Evolutionary conservation across 192 early-diverging fungal genomes (phyloP), one percentile per base, ranked within the genome.

Genomic region (Chytriomyces sp.): DNA sequence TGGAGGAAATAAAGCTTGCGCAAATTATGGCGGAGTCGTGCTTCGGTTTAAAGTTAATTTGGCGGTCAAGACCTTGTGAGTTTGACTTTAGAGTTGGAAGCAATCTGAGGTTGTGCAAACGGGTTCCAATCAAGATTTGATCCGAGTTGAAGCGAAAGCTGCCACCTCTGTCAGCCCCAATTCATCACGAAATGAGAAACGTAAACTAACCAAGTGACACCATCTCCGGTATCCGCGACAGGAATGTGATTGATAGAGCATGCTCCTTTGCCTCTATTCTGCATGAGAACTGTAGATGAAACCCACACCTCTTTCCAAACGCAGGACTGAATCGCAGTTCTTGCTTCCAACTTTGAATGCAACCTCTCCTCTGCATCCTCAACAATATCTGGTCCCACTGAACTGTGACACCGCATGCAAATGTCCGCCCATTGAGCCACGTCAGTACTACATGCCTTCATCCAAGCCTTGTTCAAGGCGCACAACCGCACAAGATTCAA

Each of bases 241-340:
- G 44, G 44, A 17, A 70, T 33, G 41, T 56, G 52, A 26, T 36
- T 34, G 3, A 78, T 28, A 3, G 7, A 31, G 40, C 36, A 78
- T 17, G 7, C 41, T 33, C 65, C 77, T 32, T 5, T 6, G 37
- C 26, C 36, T 72, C 77, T 75, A 41, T 78, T 78, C 31, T 53
- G 26, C 38, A 39, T 54, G 10, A 58, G 19, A 28, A 52, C 36
- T 5, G 49, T 22, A 19, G 44, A 32, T 55, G 70, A 52, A 32
- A 58, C 22, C 49, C 73, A 78, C 12, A 78, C 72, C 39, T 74
- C 77, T 38, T 69, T 75, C 77, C 77, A 78, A 7, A 72, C 30
- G 30, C 59, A 65, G 7, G 41, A 32, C 32, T n/a, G 33, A 17
- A 8, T 19, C 8, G 52, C 7, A 2, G 10, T n/a, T 8, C 19